Percentiles rank a stretch among this genome's conserved stretches.
Evolutionary conservation across 1,284 basidiomycete species (phyloP).

Genomic region (Volvariella volvacea): DNA sequence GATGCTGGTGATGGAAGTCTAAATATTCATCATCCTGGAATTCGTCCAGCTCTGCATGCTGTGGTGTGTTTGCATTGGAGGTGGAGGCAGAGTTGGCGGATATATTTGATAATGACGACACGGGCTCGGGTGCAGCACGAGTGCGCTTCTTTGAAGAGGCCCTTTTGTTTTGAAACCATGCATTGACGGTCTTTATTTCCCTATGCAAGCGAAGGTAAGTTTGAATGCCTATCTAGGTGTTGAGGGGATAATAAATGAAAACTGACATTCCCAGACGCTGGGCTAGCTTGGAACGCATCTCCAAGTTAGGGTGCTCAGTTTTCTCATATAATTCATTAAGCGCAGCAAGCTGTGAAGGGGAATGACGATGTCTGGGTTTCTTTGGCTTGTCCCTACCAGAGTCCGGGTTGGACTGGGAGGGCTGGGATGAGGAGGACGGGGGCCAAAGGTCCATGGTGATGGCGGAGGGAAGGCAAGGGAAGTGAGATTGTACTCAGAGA

Average conservation of each 20-base stretch:
- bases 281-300: conserved; percentile 58
- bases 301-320: conserved; percentile 68
- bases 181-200: conserved; percentile 77
- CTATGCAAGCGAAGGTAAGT: conserved; percentile 29
- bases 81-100: conserved; percentile 24
- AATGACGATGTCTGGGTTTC: conserved; percentile 73
- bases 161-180: conserved; percentile 81
- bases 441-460: conserved; percentile 16
- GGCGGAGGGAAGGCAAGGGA: conserved; percentile 15
- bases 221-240: conserved; percentile 9
- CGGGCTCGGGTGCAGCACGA: conserved; percentile 23
- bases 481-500: conserved; percentile 9
- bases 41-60: conserved; percentile 33
- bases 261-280: conserved; percentile 69
- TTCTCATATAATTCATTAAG: conserved; percentile 71
- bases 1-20: conserved; percentile 18
- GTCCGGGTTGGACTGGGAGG: conserved; percentile 16
- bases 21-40: conserved; percentile 36
- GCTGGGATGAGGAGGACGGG: conserved; percentile 13
- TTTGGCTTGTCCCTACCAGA: conserved; percentile 34
- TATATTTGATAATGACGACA: conserved; percentile 36
- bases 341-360: conserved; percentile 59
- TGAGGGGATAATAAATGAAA: conserved; percentile 12
- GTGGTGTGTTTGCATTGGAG: conserved; percentile 21
- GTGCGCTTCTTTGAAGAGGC: conserved; percentile 73